Base-by-base conservation (phyloP, 2,329 filamentous ascomycete species). In the Talaromyces islandicus region DNA sequence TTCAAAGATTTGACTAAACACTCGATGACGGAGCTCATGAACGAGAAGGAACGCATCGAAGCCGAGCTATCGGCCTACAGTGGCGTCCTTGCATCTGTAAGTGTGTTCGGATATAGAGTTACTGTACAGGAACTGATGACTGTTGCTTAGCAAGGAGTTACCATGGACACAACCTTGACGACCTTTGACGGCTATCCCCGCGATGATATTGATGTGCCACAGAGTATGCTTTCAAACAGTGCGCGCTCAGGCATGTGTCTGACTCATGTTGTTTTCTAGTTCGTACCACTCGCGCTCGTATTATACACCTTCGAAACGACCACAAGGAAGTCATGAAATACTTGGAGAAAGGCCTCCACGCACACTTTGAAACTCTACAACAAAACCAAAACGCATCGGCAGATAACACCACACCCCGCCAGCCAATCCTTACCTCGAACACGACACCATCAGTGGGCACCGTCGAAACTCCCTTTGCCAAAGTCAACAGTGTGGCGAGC, bases 111-210 rank as follows among this genome's bases (percentile, higher is more conserved):
- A 17, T 24, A 14, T 14, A 29, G 2, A 4, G 19, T 41, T 29
- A 7, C 10, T 17, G 27, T 54, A 14, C 50, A 21, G 25, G 27
- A 64, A 63, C 62, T 68, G 53, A 70, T 50, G 14, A 19, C 17
- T 54, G n/a, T 55, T 60, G 50, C 29, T 55, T 38, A 97, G 92
- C 93, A 97, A 80, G 87, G 89, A 51, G 93, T 96, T 57, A 88
- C 89, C 69, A 99, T 99, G 94, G 88, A 88, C 68, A 97, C 94
- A 7, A 82, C 86, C 60, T 84, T 99, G 43, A 85, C 91, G 25
- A 97, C 93, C 14, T 85, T 87, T 63, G 94, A 97, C 76, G 94
- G 94, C 54, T 99, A 91, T 72, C 94, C 94, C 32, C 85, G 94
- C 71, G 88, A 90, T 68, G 94, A 99, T 75, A 88, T 99, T 64